Evolutionary conservation across 1,284 basidiomycete genomes (phyloP).

Genomic region (Cystobasidium pallidum): DNA sequence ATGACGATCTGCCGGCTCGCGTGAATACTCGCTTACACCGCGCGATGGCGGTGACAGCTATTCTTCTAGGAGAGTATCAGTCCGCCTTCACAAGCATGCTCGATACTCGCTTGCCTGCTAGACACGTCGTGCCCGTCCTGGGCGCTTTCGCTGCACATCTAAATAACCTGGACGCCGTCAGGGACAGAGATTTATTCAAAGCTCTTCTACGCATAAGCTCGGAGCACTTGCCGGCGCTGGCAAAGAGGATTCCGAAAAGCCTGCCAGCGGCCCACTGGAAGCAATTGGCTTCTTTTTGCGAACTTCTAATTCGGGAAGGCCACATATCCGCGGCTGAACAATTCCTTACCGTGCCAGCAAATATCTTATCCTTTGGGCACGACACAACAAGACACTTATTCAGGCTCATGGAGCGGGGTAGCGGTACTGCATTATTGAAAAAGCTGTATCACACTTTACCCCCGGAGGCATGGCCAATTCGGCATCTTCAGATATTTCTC

Average conservation of each 20-base stretch:
- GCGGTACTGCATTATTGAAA: background rate
- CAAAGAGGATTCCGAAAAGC: background rate
- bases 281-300: background rate
- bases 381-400: background rate
- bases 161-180: background rate
- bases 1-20: background rate
- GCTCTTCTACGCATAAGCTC: background rate
- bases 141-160: background rate
- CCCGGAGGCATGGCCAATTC: background rate
- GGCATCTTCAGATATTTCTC: slow-evolving; percentile 1
- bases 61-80: background rate
- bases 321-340: background rate
- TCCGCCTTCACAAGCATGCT: slow-evolving; percentile 10
- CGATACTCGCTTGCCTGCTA: slow-evolving; percentile 7
- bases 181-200: background rate
- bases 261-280: background rate
- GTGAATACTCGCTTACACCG: slow-evolving; percentile 4
- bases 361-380: background rate
- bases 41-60: slow-evolving; percentile 1
- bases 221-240: background rate
- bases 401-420: background rate
- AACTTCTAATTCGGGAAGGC: background rate
- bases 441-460: background rate
- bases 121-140: slow-evolving; percentile 23
- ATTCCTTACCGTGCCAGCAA: background rate